phyloP scores from a whole-genome alignment of 73 alveolate genomes.

The Symbiodinium pilosum region DNA sequence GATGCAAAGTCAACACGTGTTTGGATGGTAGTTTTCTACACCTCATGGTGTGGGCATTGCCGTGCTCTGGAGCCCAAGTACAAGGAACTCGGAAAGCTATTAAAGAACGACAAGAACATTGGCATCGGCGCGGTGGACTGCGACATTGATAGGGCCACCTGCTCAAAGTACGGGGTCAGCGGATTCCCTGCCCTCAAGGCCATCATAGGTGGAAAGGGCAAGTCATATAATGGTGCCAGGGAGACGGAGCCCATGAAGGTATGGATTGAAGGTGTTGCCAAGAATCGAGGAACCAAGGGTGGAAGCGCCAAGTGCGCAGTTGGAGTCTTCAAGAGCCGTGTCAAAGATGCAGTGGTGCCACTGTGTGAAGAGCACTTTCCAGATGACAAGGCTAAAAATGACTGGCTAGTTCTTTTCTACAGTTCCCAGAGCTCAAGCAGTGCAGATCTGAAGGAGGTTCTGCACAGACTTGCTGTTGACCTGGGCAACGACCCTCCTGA shows the following conservation, averaged over 20 bases:
- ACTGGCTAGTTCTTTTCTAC: constrained; percentile 84
- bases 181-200: constrained; percentile 92
- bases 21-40: constrained; percentile 94
- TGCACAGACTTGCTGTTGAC: constrained; percentile 51
- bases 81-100: constrained; percentile 73
- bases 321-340: constrained; percentile 76
- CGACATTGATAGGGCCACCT: constrained; percentile 76
- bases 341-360: constrained; percentile 89
- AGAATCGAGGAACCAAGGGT: constrained; percentile 80
- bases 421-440: constrained; percentile 17
- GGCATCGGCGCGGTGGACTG: constrained; percentile 91
- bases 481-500: constrained; percentile 91
- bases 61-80: constrained; percentile 83
- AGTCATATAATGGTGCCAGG: constrained; percentile 91
- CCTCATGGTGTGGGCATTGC: constrained; percentile 94
- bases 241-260: constrained; percentile 81
- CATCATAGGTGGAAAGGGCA: constrained; percentile 63
- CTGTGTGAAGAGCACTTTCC: constrained; percentile 93
- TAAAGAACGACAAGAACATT: constrained; percentile 85
- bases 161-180: constrained; percentile 83
- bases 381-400: constrained; percentile 88
- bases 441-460: constrained; percentile 50
- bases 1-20: constrained; percentile 72
- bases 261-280: constrained; percentile 41
- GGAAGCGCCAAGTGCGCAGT: constrained; percentile 92